These are phyloP conservation scores for Hapsidospora chrysogenum DNA, from an alignment of 495 filamentous ascomycete genomes.

Conservation along the genomic window DNA sequence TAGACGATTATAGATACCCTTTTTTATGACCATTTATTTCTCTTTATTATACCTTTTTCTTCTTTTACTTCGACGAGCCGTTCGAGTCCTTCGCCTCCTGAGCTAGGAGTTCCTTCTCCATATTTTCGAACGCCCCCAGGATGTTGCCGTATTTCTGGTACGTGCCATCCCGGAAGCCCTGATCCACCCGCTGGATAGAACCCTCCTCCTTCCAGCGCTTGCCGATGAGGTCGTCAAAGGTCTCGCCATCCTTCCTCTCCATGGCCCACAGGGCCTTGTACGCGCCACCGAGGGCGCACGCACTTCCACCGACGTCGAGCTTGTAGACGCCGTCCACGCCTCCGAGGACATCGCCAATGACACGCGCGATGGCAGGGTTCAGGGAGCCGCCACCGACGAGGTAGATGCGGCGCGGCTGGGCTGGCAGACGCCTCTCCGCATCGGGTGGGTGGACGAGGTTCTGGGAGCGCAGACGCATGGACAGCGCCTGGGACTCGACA, in stretches of 20 bases:
- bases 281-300: conserved; percentile 87
- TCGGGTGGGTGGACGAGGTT: conserved; percentile 47
- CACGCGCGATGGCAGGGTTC: conserved; percentile 70
- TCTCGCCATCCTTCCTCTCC: conserved; percentile 50
- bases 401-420: conserved; percentile 80
- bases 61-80: neutral
- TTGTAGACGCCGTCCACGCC: conserved; percentile 77
- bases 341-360: conserved; percentile 75
- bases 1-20: no score
- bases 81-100: conserved; percentile 16
- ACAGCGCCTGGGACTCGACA: conserved; percentile 85
- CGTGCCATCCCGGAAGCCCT: conserved; percentile 58
- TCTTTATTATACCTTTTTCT: neutral
- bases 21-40: conserved; percentile 3
- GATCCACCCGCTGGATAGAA: conserved; percentile 63
- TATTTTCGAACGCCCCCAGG: conserved; percentile 59
- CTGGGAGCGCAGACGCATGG: conserved; percentile 66
- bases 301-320: conserved; percentile 90
- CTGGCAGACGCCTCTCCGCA: conserved; percentile 33
- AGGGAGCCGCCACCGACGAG: conserved; percentile 81
- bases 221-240: conserved; percentile 76
- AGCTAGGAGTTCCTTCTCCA: conserved; percentile 53
- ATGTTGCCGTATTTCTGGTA: conserved; percentile 65
- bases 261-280: conserved; percentile 92
- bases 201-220: conserved; percentile 70